Conservation (phyloP, 192 early-diverging fungal species). For the Coemansia sp. region DNA sequence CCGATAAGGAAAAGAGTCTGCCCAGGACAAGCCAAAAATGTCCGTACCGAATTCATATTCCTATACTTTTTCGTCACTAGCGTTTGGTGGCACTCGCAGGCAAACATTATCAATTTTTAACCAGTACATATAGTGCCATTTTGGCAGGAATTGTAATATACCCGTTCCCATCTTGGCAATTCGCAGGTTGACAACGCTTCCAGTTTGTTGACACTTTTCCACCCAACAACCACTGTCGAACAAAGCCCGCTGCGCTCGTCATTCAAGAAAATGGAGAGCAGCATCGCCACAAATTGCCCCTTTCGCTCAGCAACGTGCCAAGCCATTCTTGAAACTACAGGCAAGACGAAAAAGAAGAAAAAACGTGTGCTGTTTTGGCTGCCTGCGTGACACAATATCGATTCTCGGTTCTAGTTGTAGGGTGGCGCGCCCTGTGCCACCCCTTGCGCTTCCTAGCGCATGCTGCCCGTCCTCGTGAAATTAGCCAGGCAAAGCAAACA, state of each 20-base stretch:
- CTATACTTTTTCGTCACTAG: not conserved
- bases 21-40: not conserved
- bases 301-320: not conserved
- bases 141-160: not conserved
- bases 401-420: not conserved
- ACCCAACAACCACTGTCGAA: not conserved
- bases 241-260: not conserved
- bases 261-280: not conserved
- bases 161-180: not conserved
- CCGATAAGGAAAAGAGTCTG: slow-evolving; percentile 6
- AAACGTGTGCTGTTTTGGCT: not conserved
- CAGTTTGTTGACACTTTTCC: not conserved
- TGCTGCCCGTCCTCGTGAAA: not conserved
- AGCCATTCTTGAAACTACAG: not conserved
- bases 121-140: not conserved
- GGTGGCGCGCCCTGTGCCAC: slow-evolving; percentile 3
- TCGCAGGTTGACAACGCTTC: not conserved
- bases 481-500: not conserved
- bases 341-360: not conserved
- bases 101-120: slow-evolving; percentile 5
- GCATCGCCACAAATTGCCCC: not conserved
- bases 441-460: not conserved
- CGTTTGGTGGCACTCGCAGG: not conserved
- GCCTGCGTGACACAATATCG: too few relatives aligned
- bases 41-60: slow-evolving; percentile 1